These are phyloP conservation scores for Elongisporangium anandrum DNA, from an alignment of 352 stramenopile species.

Conservation along the genomic window DNA sequence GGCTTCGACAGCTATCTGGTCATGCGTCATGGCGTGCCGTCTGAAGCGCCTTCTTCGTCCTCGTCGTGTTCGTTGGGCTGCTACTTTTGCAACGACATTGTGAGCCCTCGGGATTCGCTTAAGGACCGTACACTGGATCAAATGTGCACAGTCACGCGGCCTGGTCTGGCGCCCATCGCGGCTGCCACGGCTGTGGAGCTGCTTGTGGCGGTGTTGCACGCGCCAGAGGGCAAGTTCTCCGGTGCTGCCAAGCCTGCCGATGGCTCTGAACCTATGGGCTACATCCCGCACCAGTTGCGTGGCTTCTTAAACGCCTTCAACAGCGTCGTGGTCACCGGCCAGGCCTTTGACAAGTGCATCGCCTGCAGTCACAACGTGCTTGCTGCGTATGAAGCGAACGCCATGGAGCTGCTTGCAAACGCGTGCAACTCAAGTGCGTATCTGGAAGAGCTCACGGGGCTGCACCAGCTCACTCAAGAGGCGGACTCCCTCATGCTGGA, in stretches of 20 bases:
- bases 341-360: slow-evolving; percentile 95
- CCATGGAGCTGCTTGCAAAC: slow-evolving; percentile 45
- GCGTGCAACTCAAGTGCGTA: slow-evolving; percentile 71
- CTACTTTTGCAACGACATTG: slow-evolving; percentile 99
- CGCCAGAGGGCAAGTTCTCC: slow-evolving; percentile 72
- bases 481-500: slow-evolving; percentile 63
- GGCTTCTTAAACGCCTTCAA: slow-evolving; percentile 93
- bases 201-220: slow-evolving; percentile 94
- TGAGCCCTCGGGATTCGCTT: slow-evolving; percentile 96
- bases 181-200: slow-evolving; percentile 95
- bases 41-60: slow-evolving; percentile 6
- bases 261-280: slow-evolving; percentile 54
- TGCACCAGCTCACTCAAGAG: slow-evolving; percentile 52
- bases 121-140: slow-evolving; percentile 98
- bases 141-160: slow-evolving; percentile 99
- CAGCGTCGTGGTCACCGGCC: slow-evolving; percentile 73
- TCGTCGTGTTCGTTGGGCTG: slow-evolving; percentile 78
- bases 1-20: slow-evolving; percentile 98
- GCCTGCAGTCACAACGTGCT: slow-evolving; percentile 91
- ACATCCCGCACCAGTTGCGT: slow-evolving; percentile 94
- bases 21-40: slow-evolving; percentile 92
- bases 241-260: slow-evolving; percentile 55
- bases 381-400: slow-evolving; percentile 63
- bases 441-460: slow-evolving; percentile 75
- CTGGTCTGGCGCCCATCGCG: slow-evolving; percentile 92